Conservation (phyloP, 805 yeast species). For the Yarrowia sp. region DNA sequence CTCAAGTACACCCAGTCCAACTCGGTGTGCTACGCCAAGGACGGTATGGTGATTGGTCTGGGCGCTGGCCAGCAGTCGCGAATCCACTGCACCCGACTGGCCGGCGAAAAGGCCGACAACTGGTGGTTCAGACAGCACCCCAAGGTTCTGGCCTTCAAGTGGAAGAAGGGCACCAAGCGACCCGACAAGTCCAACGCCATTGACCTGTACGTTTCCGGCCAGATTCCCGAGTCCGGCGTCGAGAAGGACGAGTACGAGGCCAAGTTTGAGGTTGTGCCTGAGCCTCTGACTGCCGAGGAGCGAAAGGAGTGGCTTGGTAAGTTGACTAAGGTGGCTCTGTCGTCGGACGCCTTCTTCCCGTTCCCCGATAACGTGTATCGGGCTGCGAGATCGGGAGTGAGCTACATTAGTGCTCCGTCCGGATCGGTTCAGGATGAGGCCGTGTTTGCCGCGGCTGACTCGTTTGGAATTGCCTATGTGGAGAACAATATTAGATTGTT, state of each 20-base stretch:
- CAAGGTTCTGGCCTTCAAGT: conserved; percentile 85
- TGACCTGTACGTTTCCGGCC: conserved; percentile 89
- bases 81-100: conserved; percentile 98
- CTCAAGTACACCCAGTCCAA: conserved; percentile 97
- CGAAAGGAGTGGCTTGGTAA: conserved; percentile 85
- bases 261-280: conserved; percentile 84
- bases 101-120: conserved; percentile 99
- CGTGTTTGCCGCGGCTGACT: conserved; percentile 94
- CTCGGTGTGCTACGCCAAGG: conserved; percentile 97
- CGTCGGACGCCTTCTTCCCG: conserved; percentile 99
- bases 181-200: conserved; percentile 98
- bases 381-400: conserved; percentile 96
- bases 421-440: conserved; percentile 98
- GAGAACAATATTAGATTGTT: conserved; percentile 97
- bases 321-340: conserved; percentile 84
- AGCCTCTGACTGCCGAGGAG: conserved; percentile 81
- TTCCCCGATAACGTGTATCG: conserved; percentile 99
- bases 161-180: conserved; percentile 98
- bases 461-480: conserved; percentile 86
- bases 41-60: conserved; percentile 98
- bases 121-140: conserved; percentile 99
- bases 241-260: conserved; percentile 91
- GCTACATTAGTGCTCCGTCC: conserved; percentile 93
- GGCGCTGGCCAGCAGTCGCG: conserved; percentile 99
- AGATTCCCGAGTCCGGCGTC: conserved; percentile 89